phyloP scores from a whole-genome alignment of 805 yeast genomes.

The Metschnikowia koreensis region DNA sequence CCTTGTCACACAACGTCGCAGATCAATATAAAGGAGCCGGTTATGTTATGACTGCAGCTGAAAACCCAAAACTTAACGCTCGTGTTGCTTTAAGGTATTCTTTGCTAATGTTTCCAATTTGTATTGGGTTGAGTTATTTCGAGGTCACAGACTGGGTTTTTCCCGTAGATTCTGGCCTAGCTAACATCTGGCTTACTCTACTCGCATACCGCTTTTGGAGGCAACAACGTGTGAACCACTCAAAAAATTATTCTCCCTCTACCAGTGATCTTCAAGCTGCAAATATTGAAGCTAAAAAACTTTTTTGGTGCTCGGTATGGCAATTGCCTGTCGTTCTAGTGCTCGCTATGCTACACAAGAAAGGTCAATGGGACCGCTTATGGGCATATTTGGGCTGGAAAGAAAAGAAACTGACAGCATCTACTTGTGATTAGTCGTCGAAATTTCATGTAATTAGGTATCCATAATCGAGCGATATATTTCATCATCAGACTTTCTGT shows the following conservation, averaged over 20 bases:
- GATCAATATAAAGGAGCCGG: slow-evolving; percentile 91
- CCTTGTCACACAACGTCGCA: slow-evolving; percentile 83
- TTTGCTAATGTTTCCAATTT: slow-evolving; percentile 88
- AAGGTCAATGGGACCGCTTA: slow-evolving; percentile 84
- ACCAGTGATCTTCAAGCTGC: slow-evolving; percentile 61
- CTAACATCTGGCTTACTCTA: slow-evolving; percentile 83
- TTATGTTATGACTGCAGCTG: slow-evolving; percentile 95
- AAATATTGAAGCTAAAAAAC: slow-evolving; percentile 69
- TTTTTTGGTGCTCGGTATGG: slow-evolving; percentile 93
- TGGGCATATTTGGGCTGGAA: slow-evolving; percentile 25
- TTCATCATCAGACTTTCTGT: neutral
- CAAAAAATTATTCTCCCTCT: slow-evolving; percentile 41
- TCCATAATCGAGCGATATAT: neutral
- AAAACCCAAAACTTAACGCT: slow-evolving; percentile 87
- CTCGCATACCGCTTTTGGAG: slow-evolving; percentile 82
- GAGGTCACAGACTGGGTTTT: slow-evolving; percentile 82
- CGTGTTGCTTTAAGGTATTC: slow-evolving; percentile 91
- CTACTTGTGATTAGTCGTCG: neutral
- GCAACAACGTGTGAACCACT: slow-evolving; percentile 68
- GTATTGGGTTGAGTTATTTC: slow-evolving; percentile 75
- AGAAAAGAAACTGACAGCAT: neutral
- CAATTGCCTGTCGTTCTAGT: slow-evolving; percentile 88
- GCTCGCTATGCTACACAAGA: slow-evolving; percentile 91
- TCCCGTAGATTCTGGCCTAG: slow-evolving; percentile 72
- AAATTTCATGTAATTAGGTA: neutral